A percentile compares a stretch with the other conserved stretches of the same genome.
These are phyloP conservation scores for Cairneyella variabilis DNA, from an alignment of 495 filamentous ascomycete species.

Conservation along the genomic window DNA sequence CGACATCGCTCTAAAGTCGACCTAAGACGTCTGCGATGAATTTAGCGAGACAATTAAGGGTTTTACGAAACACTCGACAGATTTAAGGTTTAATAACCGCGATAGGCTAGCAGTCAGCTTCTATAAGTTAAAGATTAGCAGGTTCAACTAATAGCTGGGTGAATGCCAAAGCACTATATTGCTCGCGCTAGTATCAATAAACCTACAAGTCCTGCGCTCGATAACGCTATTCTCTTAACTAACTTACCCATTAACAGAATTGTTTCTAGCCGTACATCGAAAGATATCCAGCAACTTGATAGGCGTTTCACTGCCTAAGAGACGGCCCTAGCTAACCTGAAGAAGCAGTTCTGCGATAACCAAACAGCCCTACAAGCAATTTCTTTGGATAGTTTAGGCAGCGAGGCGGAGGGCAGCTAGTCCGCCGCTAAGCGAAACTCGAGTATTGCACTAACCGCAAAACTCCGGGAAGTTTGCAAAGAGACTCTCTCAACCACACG, in stretches of 20 bases:
- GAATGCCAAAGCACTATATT: not conserved
- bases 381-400: not conserved
- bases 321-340: not conserved
- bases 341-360: not conserved
- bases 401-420: not conserved
- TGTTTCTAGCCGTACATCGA: not conserved
- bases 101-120: not conserved
- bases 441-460: not conserved
- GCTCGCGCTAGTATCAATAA: not conserved
- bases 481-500: not conserved
- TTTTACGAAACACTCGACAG: not conserved
- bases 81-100: not conserved
- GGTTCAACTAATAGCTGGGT: not conserved
- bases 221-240: not conserved
- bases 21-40: not conserved
- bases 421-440: not conserved
- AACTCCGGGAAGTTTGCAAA: not conserved
- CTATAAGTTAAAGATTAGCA: not conserved
- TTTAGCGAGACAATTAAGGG: not conserved
- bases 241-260: not conserved
- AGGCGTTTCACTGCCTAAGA: not conserved
- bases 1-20: not conserved
- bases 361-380: not conserved
- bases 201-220: not conserved
- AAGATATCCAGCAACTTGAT: not conserved